These are phyloP conservation scores for Neurospora sp. DNA, from an alignment of 495 filamentous ascomycete species.

Conservation along the genomic window DNA sequence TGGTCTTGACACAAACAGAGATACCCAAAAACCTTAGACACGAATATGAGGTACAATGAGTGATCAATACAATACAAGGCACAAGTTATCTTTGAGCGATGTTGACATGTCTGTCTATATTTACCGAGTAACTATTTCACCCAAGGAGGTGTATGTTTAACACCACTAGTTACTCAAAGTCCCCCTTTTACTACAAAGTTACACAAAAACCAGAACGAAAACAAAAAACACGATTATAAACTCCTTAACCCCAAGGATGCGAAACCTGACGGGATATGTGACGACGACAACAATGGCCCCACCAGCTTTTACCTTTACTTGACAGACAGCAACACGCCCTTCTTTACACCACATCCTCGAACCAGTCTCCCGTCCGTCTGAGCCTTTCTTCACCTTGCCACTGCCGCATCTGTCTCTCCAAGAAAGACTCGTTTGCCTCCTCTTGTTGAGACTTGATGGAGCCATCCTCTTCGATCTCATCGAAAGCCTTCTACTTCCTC, in stretches of 20 bases:
- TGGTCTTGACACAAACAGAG: no score
- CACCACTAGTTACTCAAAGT: not conserved
- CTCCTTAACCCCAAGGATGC: not conserved
- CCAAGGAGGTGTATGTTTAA: not conserved
- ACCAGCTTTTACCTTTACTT: not conserved
- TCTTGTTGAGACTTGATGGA: not conserved
- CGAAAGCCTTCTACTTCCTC: constrained; percentile 17
- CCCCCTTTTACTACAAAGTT: not conserved
- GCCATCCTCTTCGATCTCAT: not conserved
- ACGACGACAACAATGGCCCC: not conserved
- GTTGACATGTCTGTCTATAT: not conserved
- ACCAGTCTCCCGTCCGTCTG: not conserved
- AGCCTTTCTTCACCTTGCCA: not conserved
- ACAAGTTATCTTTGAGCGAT: not conserved
- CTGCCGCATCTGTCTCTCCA: not conserved
- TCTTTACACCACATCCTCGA: not conserved
- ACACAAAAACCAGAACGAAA: not conserved
- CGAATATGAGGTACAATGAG: not conserved
- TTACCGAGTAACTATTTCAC: not conserved
- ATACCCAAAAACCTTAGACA: no score
- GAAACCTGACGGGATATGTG: not conserved
- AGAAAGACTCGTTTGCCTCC: not conserved
- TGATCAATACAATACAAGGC: no score
- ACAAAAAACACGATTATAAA: not conserved
- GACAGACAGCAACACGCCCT: not conserved